Evolutionary conservation across 2,329 filamentous ascomycete genomes (phyloP).

Genomic region (Ampelomyces quisqualis): DNA sequence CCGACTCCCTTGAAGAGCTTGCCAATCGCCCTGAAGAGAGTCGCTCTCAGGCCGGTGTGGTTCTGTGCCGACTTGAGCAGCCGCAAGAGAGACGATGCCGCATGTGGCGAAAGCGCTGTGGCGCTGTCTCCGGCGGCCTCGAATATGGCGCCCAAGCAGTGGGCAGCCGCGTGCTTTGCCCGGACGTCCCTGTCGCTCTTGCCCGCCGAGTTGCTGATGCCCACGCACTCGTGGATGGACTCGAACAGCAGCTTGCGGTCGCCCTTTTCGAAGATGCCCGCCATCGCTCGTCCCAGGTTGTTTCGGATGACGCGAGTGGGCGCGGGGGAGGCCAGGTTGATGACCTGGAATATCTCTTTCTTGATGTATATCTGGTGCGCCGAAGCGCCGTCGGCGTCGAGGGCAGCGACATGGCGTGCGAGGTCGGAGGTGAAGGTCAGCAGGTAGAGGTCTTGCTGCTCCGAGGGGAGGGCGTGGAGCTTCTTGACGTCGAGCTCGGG

Average conservation of each 20-base stretch:
- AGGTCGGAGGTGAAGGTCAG: constrained; percentile 84
- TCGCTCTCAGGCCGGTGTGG: constrained; percentile 79
- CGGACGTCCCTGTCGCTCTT: constrained; percentile 78
- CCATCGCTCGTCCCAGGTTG: constrained; percentile 81
- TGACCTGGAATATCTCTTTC: constrained; percentile 89
- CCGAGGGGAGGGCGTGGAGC: constrained; percentile 82
- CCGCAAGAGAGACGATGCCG: constrained; percentile 71
- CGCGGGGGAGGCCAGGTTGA: constrained; percentile 76
- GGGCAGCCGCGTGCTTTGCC: constrained; percentile 81
- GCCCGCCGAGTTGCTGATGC: constrained; percentile 65
- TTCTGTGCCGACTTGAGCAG: constrained; percentile 75
- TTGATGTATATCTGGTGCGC: constrained; percentile 90
- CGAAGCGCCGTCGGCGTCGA: constrained; percentile 78
- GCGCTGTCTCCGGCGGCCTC: constrained; percentile 91
- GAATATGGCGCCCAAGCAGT: constrained; percentile 86
- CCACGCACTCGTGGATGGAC: constrained; percentile 83
- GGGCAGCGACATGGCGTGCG: constrained; percentile 72
- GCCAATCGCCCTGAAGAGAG: constrained; percentile 71
- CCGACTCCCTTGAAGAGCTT: constrained; percentile 76
- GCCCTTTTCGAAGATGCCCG: constrained; percentile 77
- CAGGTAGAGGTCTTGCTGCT: constrained; percentile 94
- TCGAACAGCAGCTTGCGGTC: constrained; percentile 92
- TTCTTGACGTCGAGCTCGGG: constrained; percentile 87
- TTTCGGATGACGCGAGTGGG: constrained; percentile 88
- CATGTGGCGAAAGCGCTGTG: constrained; percentile 75